Base-by-base conservation (phyloP, 2,329 filamentous ascomycete species). In the Talaromyces pinophilus region DNA sequence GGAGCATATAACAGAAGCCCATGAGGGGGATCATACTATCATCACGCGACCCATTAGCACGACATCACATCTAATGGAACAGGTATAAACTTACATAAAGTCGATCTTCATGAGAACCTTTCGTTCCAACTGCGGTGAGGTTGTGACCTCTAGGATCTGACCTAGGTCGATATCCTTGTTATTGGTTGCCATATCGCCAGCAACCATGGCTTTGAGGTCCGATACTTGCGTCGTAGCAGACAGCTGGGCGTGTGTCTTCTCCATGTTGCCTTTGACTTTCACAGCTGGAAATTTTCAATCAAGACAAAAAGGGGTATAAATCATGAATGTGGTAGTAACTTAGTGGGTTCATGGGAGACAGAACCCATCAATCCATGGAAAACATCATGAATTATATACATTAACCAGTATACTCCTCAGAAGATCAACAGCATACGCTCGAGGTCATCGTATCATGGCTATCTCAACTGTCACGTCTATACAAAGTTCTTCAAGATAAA, bases 1-100 rank as follows among this genome's bases (percentile, higher is more conserved):
- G 71, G 65, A 73, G 67, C 70, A 75, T 72, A 57, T 76, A 77
- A 55, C 71, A 73, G 11, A 72, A 59, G 11, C 70, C 71, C 71
- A 76, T 74, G 19, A 73, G 19, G 1, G 74, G 74, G 1, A 75
- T 72, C 57, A 75, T 38, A 52, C 63, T 64, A 28, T 7, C 0
- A n/a, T n/a, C 5, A 48, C 19, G 19, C 30, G 5, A 7, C 0
- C 54, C 25, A 13, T 57, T 25, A 57, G 54, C n/a, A 15, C 4
- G 13, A 6, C 10, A 2, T 17, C 28, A n/a, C 10, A 22, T 8
- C 10, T 10, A 8, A 22, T 6, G 2, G 17, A 5, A 3, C 10
- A 3, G n/a, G n/a, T 3, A 3, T 7, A 1, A 15, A 19, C 44
- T 13, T 15, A 64, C 63, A 60, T 64, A 6, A 22, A 64, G 19